Evolutionary conservation across 768 basidiomycete species (phyloP).

Genomic region (Mycena albidolilacea): DNA sequence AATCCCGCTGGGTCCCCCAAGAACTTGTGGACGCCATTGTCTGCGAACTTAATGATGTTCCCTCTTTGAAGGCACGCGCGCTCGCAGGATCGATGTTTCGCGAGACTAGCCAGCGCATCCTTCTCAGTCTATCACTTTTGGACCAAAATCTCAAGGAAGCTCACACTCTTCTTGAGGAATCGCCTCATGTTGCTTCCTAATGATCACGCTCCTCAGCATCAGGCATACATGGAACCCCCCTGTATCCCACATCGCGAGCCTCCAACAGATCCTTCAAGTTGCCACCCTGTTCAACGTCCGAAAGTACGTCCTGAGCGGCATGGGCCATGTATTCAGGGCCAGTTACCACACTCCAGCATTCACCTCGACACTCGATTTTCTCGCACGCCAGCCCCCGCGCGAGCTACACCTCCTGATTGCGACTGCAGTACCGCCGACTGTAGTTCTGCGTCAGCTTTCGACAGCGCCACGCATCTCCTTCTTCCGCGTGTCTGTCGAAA

Average conservation of each 20-base stretch:
- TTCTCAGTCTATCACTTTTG: background rate
- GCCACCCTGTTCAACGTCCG: background rate
- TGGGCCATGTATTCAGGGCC: background rate
- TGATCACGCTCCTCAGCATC: background rate
- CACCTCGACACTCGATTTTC: too few species aligned
- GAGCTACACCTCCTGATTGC: background rate
- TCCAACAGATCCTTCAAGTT: background rate
- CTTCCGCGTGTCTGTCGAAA: too few species aligned
- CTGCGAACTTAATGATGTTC: background rate
- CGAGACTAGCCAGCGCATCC: background rate
- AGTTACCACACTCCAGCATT: background rate
- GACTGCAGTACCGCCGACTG: background rate
- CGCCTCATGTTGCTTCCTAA: background rate
- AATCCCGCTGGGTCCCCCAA: background rate
- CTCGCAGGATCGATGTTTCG: background rate
- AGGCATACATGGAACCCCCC: background rate
- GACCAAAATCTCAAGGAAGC: background rate
- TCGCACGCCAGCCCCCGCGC: background rate
- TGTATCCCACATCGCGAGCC: background rate
- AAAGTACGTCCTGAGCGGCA: background rate
- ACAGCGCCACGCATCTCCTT: background rate
- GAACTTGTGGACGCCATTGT: conserved; percentile 5
- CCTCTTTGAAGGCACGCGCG: background rate
- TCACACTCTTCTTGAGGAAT: background rate
- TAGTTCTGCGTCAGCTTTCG: background rate